Evolutionary conservation across 768 basidiomycete species (phyloP).

Genomic region (Lentinula edodes): DNA sequence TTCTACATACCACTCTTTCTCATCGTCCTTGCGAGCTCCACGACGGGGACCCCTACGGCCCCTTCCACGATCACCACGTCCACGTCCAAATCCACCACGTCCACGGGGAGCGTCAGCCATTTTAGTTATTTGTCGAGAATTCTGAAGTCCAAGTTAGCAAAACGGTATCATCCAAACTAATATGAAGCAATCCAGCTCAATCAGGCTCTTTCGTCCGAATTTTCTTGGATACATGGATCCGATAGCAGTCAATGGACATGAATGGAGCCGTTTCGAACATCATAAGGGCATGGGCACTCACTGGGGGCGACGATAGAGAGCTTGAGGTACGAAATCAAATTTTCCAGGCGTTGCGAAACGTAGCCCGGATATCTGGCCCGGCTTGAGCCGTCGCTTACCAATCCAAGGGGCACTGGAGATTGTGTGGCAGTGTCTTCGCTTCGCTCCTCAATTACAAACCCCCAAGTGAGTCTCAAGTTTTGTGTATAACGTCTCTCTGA

Average conservation of each 20-base stretch:
- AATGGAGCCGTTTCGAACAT: background rate
- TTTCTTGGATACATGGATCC: background rate
- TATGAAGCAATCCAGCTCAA: constrained; percentile 45
- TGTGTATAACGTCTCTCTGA: background rate
- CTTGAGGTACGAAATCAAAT: background rate
- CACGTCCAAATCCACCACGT: constrained; percentile 77
- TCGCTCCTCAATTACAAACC: background rate
- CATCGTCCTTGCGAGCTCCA: constrained; percentile 98
- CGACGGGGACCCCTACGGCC: constrained; percentile 88
- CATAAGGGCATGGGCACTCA: background rate
- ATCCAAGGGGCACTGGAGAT: background rate
- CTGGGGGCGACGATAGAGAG: constrained; percentile 2
- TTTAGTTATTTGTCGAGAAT: constrained; percentile 20
- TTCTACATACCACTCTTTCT: constrained; percentile 90
- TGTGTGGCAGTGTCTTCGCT: background rate
- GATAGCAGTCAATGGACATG: background rate
- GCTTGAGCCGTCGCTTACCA: background rate
- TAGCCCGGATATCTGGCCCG: background rate
- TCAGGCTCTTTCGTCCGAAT: background rate
- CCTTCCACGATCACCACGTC: constrained; percentile 88
- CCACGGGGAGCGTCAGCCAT: constrained; percentile 81
- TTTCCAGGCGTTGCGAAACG: background rate
- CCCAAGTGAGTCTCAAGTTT: background rate
- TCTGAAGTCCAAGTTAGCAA: constrained; percentile 18
- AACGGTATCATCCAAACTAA: constrained; percentile 33